Conservation (phyloP, 2,329 filamentous ascomycete genomes). For the Aspergillus clavatus region DNA sequence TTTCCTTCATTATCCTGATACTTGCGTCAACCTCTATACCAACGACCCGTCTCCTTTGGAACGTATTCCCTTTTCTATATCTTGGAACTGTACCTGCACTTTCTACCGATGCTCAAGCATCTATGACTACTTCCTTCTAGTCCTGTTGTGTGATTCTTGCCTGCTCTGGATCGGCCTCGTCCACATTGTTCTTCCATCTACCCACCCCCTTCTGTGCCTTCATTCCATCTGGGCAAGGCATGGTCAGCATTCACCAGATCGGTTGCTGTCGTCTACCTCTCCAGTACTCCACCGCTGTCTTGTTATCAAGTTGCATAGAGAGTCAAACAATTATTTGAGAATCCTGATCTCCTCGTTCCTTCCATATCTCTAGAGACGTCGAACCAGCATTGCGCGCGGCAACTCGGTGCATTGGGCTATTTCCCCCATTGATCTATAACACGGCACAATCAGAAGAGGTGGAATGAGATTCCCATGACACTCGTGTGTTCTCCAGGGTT, state of each 20-base stretch:
- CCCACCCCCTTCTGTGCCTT: conserved; percentile 41
- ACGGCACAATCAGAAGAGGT: conserved; percentile 3
- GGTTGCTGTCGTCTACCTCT: conserved; percentile 20
- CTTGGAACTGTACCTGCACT: conserved; percentile 17
- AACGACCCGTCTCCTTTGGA: neutral
- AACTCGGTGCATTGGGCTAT: neutral
- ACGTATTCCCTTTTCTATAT: conserved; percentile 15
- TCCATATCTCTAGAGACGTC: neutral
- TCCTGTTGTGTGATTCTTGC: conserved; percentile 22
- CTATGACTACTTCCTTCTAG: conserved; percentile 1
- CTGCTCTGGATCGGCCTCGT: conserved; percentile 52
- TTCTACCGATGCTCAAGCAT: neutral
- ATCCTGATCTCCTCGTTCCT: conserved; percentile 1
- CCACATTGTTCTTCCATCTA: conserved; percentile 37
- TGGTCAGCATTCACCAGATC: conserved; percentile 24
- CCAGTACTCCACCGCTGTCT: conserved; percentile 5
- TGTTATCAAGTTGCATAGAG: conserved; percentile 9
- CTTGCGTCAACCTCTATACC: neutral
- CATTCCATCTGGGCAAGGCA: conserved; percentile 27
- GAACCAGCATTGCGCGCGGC: neutral
- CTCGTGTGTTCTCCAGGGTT: conserved; percentile 8
- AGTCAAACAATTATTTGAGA: neutral
- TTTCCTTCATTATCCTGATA: conserved; percentile 4
- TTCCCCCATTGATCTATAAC: neutral
- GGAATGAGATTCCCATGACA: conserved; percentile 20